These are phyloP conservation scores for Gypsophila paniculata DNA, from an alignment of 179 eudicot genomes.

Conservation along the genomic window DNA sequence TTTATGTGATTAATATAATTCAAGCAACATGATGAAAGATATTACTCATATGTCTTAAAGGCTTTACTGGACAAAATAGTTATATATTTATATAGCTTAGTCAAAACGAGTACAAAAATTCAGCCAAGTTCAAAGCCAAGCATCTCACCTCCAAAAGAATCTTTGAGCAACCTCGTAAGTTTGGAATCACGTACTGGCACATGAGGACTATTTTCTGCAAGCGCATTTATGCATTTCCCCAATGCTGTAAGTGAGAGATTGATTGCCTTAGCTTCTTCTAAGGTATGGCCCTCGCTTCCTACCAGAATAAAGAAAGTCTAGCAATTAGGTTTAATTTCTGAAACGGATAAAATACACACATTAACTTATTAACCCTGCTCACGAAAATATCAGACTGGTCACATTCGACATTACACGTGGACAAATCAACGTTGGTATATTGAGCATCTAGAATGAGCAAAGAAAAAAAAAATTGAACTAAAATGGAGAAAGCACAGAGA, in stretches of 20 bases:
- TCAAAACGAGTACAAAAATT: neutral
- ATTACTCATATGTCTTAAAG: constrained; percentile 1
- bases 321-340: constrained; percentile 12
- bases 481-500: constrained; percentile 8
- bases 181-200: constrained; percentile 98
- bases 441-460: constrained; percentile 11
- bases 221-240: constrained; percentile 98
- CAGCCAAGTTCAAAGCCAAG: constrained; percentile 1
- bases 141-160: constrained; percentile 95
- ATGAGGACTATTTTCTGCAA: constrained; percentile 97
- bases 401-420: neutral
- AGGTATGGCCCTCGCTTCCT: constrained; percentile 98
- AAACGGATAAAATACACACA: neutral
- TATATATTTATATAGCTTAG: no score
- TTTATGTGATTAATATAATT: constrained; percentile 4
- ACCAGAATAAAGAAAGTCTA: constrained; percentile 24
- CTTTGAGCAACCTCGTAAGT: constrained; percentile 92
- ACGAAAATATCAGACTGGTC: neutral
- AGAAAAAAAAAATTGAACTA: neutral
- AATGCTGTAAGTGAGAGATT: constrained; percentile 96
- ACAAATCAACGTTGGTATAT: neutral
- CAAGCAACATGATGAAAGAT: constrained; percentile 4
- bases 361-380: no score
- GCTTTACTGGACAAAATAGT: neutral
- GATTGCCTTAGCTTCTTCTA: constrained; percentile 96